Conservation (phyloP, 169 alveolate genomes). For the Eimeria acervulina region DNA sequence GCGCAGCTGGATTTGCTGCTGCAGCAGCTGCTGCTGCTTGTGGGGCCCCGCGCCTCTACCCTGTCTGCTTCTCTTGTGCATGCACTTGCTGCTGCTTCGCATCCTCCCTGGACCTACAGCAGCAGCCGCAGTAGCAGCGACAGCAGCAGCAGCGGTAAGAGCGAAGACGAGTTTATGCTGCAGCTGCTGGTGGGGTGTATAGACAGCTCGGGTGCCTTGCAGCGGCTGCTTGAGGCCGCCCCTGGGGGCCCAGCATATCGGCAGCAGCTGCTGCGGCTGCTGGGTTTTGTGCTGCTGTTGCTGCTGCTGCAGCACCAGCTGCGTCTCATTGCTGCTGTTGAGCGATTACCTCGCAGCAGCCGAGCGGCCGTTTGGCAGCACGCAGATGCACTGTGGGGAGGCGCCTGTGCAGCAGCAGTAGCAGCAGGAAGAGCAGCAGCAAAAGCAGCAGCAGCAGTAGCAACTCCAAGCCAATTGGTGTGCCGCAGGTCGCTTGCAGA, state of each 20-base stretch:
- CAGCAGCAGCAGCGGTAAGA: not conserved
- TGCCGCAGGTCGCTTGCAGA: constrained; percentile 6
- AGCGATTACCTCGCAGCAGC: constrained; percentile 67
- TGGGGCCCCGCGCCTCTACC: constrained; percentile 57
- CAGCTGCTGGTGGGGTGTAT: constrained; percentile 43
- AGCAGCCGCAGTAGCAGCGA: constrained; percentile 50
- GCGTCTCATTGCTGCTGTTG: constrained; percentile 28
- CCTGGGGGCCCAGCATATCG: not conserved
- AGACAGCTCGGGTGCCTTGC: constrained; percentile 27
- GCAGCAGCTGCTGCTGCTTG: constrained; percentile 64
- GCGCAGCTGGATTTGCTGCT: constrained; percentile 45
- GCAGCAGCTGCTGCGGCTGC: constrained; percentile 64
- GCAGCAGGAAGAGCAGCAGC: constrained; percentile 9
- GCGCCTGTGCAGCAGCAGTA: constrained; percentile 41
- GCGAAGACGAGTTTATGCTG: not conserved
- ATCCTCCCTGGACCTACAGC: constrained; percentile 25
- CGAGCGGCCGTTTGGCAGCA: constrained; percentile 47
- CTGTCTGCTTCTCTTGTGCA: constrained; percentile 64
- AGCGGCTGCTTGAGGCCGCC: constrained; percentile 27
- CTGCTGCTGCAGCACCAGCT: constrained; percentile 67
- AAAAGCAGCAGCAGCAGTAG: constrained; percentile 27
- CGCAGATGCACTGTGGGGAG: constrained; percentile 32
- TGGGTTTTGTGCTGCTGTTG: constrained; percentile 69
- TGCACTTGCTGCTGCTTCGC: constrained; percentile 51
- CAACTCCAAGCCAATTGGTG: constrained; percentile 21